Evolutionary conservation across 768 basidiomycete genomes (phyloP).

Genomic region (Gymnopilus dilepis): DNA sequence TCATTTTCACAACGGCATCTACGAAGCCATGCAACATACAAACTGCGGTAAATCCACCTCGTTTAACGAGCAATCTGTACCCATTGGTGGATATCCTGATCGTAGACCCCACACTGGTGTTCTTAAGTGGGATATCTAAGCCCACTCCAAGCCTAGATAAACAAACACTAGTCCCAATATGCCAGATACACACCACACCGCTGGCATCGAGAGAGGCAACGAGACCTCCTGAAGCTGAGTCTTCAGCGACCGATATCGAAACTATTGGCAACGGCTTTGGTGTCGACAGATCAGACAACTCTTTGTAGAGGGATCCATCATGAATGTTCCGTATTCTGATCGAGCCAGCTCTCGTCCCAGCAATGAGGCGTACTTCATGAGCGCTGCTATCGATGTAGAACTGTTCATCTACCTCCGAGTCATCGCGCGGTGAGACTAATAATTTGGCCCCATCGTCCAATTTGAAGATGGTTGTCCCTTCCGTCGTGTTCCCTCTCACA

Average conservation of each 20-base stretch:
- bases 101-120: neutral
- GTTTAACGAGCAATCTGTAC: neutral
- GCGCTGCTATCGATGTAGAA: neutral
- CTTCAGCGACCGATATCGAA: neutral
- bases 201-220: neutral
- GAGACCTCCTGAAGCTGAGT: neutral
- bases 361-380: neutral
- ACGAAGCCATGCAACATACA: neutral
- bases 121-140: neutral
- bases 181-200: neutral
- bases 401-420: neutral
- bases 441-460: neutral
- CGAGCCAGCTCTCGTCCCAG: neutral
- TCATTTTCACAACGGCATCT: neutral
- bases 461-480: neutral
- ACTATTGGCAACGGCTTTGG: neutral
- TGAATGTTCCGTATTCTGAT: neutral
- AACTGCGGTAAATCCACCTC: neutral
- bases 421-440: neutral
- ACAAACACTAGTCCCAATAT: neutral
- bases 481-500: neutral
- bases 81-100: neutral
- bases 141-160: neutral
- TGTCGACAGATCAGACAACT: neutral
- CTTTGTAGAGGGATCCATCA: neutral